Base-by-base conservation (phyloP, 805 yeast species). In the Candida suzukii region DNA sequence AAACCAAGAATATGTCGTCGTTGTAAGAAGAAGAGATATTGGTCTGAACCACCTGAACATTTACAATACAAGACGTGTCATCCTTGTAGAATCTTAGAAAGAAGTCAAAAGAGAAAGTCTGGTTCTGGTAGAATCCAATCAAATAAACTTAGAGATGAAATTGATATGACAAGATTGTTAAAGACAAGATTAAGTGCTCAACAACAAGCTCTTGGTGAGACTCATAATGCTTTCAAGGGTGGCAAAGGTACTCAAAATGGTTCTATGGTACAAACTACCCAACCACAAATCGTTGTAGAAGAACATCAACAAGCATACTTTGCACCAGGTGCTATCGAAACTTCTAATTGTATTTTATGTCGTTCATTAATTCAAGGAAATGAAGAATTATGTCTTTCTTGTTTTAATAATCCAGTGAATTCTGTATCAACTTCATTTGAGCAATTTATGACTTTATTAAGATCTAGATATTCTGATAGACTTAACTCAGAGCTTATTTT, bases 11-110 rank as follows among this genome's bases (percentile, higher is more conserved):
- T 64, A 2, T 74, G 80, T 52, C 76, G 80, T 53, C 72, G 80
- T 51, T 74, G 80, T 60, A 74, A 74, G 52, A 58, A 78, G 39
- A 70, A 72, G 66, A 66, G 80, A 59, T 66, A 72, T 47, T 71
- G 68, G 45, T 74, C 73, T 45, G 80, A 74, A 56, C 74, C 75
- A 20, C 73, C 76, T 2, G 78, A 74, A 46, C 78, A 74, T 32
- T 63, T 69, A 48, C 76, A 72, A 51, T 74, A 73, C 54, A 74
- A 74, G 46, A 74, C 80, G 4, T 74, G 80, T 57, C 76, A 74
- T 52, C 73, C 76, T 46, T 74, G 80, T 52, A 66, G 80, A 43
- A 71, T 73, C 54, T 70, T 74, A 37, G 80, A 74, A 53, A 60
- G 80, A 27, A 26, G 31, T 20, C 38, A 36, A 16, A 36, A 36